Evolutionary conservation across 2,329 filamentous ascomycete species (phyloP).

Genomic region (Neonectria punicea): DNA sequence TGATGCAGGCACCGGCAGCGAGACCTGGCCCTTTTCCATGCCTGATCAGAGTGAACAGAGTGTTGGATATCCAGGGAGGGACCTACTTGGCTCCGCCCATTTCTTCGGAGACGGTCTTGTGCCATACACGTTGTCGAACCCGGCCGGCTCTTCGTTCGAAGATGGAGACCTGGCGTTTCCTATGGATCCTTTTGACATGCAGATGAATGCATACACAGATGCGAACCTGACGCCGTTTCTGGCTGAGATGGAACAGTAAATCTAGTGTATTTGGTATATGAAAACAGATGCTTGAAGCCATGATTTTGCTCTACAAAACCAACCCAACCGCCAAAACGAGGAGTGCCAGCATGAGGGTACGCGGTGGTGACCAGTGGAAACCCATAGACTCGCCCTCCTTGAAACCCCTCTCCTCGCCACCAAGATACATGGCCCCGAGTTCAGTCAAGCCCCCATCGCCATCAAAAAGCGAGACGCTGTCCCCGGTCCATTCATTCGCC

Average conservation of each 20-base stretch:
- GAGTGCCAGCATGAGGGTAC: not conserved
- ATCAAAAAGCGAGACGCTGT: constrained; percentile 51
- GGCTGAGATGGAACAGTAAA: not conserved
- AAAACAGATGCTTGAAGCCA: not conserved
- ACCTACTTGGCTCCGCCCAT: not conserved
- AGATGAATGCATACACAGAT: constrained; percentile 33
- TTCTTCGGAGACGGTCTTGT: constrained; percentile 9
- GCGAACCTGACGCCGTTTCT: constrained; percentile 2
- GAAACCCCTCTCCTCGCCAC: constrained; percentile 52
- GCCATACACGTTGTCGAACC: constrained; percentile 20
- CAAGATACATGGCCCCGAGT: constrained; percentile 52
- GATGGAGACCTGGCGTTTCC: constrained; percentile 24
- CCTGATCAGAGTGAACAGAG: not conserved
- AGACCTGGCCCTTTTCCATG: constrained; percentile 23
- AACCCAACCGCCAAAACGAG: not conserved
- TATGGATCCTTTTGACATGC: constrained; percentile 30
- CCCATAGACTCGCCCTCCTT: constrained; percentile 44
- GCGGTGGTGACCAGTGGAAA: not conserved
- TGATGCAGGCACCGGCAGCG: not conserved
- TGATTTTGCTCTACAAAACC: not conserved
- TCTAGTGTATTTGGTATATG: not conserved
- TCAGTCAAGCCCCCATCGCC: constrained; percentile 51
- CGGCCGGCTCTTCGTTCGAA: constrained; percentile 8
- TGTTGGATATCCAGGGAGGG: not conserved
- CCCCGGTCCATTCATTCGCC: constrained; percentile 53